Conservation (phyloP, 345 rosid species). For the Lenwebbia sp. region DNA sequence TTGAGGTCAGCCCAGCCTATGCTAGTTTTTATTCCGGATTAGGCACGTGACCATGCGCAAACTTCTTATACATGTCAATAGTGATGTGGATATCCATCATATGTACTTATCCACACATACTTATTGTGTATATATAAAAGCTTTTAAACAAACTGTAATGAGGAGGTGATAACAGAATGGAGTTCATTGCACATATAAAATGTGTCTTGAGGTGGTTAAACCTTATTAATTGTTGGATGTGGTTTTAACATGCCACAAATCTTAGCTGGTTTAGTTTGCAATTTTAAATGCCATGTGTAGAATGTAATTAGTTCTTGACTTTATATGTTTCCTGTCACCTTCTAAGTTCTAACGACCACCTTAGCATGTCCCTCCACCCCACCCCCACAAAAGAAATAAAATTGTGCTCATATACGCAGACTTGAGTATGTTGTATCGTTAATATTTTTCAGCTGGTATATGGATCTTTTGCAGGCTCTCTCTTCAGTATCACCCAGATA, state of each 20-base stretch:
- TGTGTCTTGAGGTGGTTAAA: neutral
- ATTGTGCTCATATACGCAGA: neutral
- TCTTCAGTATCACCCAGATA: slow-evolving; percentile 84
- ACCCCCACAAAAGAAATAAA: neutral
- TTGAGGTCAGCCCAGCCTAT: neutral
- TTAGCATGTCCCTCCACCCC: neutral
- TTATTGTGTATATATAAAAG: neutral
- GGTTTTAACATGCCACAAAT: neutral
- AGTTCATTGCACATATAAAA: neutral
- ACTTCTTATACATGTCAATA: neutral
- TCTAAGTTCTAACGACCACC: neutral
- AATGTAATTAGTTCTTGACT: neutral
- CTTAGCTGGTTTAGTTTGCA: neutral
- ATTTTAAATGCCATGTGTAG: neutral
- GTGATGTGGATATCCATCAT: neutral
- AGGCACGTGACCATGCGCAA: no score
- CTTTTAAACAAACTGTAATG: neutral
- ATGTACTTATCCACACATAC: neutral
- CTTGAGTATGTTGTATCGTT: neutral
- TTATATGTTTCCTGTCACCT: neutral
- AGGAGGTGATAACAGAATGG: neutral
- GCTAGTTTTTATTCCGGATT: neutral
- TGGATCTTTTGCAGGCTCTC: slow-evolving; percentile 47
- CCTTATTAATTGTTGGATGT: neutral
- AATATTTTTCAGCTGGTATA: neutral